Conservation (phyloP, 495 filamentous ascomycete genomes). For the Trichoderma orchidacearum region DNA sequence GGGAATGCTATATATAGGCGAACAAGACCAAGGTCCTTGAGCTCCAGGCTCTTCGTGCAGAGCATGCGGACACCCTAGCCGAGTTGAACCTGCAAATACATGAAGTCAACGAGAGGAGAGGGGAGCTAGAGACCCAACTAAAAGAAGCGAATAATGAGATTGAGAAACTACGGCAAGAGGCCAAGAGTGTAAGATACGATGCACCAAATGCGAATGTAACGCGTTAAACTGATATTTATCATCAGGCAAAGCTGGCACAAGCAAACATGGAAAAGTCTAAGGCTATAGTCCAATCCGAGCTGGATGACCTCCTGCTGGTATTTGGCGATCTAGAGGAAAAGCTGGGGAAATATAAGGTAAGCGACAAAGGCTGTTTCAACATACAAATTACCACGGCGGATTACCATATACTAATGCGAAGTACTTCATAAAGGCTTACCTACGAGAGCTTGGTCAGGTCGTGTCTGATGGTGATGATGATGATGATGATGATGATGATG, state of each 20-base stretch:
- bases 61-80: background rate
- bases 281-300: slow-evolving; percentile 48
- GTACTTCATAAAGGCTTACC: slow-evolving; percentile 41
- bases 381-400: background rate
- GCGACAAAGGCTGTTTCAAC: background rate
- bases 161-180: slow-evolving; percentile 3
- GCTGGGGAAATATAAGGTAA: slow-evolving; percentile 64
- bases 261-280: slow-evolving; percentile 51
- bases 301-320: slow-evolving; percentile 77
- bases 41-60: slow-evolving; percentile 35
- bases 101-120: slow-evolving; percentile 1
- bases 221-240: background rate
- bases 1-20: slow-evolving; percentile 15
- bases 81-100: background rate
- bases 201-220: slow-evolving; percentile 4
- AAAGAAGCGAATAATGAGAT: slow-evolving; percentile 2
- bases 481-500: slow-evolving; percentile 49
- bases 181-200: slow-evolving; percentile 6
- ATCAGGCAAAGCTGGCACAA: slow-evolving; percentile 19
- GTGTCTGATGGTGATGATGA: slow-evolving; percentile 73
- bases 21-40: slow-evolving; percentile 43
- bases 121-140: slow-evolving; percentile 6
- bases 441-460: slow-evolving; percentile 57
- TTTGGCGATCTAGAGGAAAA: slow-evolving; percentile 87
- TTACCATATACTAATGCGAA: slow-evolving; percentile 14